Percentiles rank a stretch among this genome's conserved stretches.
Evolutionary conservation across 495 filamentous ascomycete species (phyloP).

Genomic region (Lasiosphaeria miniovina): DNA sequence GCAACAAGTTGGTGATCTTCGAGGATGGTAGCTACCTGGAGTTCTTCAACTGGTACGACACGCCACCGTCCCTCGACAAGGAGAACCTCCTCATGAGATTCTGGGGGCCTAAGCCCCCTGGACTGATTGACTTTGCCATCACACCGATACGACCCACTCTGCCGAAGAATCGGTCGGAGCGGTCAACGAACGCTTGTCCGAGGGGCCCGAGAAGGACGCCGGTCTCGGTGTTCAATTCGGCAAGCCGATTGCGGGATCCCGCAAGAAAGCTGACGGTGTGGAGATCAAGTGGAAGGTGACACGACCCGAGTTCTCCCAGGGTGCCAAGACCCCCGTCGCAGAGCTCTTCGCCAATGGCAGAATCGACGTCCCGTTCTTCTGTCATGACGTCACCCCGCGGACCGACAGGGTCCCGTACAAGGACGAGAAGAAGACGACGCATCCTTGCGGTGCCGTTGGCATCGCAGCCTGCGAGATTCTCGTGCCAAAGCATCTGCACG

Average conservation of each 20-base stretch:
- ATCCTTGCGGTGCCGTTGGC: slow-evolving; percentile 5
- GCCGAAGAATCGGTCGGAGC: neutral
- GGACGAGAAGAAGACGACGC: slow-evolving; percentile 7
- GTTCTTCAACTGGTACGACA: slow-evolving; percentile 7
- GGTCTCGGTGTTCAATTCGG: slow-evolving; percentile 2
- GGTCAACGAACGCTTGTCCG: neutral
- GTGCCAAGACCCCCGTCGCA: slow-evolving; percentile 1
- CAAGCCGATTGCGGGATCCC: slow-evolving; percentile 4
- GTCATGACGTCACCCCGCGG: slow-evolving; percentile 4
- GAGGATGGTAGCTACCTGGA: slow-evolving; percentile 4
- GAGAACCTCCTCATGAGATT: slow-evolving; percentile 4
- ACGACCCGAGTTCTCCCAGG: slow-evolving; percentile 3
- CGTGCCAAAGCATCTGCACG: slow-evolving; percentile 1
- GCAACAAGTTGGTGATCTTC: slow-evolving; percentile 7
- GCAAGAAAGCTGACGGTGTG: slow-evolving; percentile 2
- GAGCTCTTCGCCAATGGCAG: slow-evolving; percentile 8
- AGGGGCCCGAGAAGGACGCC: slow-evolving; percentile 1
- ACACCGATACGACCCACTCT: slow-evolving; percentile 1
- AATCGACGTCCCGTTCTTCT: slow-evolving; percentile 7
- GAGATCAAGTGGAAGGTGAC: slow-evolving; percentile 6
- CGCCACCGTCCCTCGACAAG: slow-evolving; percentile 1
- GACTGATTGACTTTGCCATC: slow-evolving; percentile 8
- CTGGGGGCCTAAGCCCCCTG: slow-evolving; percentile 6
- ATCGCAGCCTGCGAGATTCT: slow-evolving; percentile 4
- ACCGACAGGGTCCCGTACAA: slow-evolving; percentile 5